Conservation (phyloP, 2,329 filamentous ascomycete species). For the Penicillium janthinellum region DNA sequence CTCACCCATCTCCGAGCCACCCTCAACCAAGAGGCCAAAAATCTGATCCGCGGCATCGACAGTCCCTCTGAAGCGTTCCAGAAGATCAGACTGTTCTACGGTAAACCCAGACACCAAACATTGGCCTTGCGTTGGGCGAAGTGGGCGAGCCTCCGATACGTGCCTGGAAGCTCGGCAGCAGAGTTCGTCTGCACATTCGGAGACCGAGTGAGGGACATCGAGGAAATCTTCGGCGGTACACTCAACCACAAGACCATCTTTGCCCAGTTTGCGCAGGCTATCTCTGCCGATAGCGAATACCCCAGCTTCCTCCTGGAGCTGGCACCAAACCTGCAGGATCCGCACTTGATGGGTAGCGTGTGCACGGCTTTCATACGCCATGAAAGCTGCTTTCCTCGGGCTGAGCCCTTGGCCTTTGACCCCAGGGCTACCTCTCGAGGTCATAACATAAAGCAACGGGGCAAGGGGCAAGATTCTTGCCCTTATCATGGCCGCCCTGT, state of each 20-base stretch:
- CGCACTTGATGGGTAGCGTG: not conserved
- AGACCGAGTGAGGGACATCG: not conserved
- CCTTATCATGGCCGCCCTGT: not conserved
- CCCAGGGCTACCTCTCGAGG: not conserved
- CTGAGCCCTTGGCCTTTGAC: not conserved
- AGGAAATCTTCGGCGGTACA: not conserved
- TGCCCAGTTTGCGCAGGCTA: not conserved
- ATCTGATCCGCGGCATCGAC: not conserved
- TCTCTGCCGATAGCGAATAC: not conserved
- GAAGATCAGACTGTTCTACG: not conserved
- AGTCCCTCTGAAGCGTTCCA: not conserved
- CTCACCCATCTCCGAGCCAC: not conserved
- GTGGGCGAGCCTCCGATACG: not conserved
- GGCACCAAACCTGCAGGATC: not conserved
- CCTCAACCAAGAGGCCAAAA: not conserved
- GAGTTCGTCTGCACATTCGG: not conserved
- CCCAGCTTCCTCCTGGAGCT: not conserved
- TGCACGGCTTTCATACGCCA: not conserved
- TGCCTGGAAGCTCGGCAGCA: not conserved
- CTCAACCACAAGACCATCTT: not conserved
- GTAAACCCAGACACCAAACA: not conserved
- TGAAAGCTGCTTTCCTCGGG: not conserved
- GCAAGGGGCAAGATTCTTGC: not conserved
- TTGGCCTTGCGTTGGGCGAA: not conserved
- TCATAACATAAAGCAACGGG: not conserved